Evolutionary conservation across 306 rosid genomes (phyloP).

Genomic region (Castanea crenata): DNA sequence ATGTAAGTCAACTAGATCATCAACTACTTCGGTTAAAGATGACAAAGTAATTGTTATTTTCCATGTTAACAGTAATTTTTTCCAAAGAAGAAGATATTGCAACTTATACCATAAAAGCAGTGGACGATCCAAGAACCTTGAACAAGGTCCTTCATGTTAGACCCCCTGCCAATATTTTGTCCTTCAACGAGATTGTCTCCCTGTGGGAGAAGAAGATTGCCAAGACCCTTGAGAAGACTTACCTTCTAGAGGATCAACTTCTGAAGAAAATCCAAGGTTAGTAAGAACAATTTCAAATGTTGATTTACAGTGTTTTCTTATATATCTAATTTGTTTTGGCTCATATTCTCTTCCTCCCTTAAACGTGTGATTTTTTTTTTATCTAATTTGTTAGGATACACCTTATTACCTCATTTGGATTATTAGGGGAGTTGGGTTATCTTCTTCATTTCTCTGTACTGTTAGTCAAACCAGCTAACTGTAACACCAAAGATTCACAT

Average conservation of each 20-base stretch:
- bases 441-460: background rate
- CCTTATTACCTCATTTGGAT: background rate
- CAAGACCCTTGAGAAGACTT: conserved; percentile 32
- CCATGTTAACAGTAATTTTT: conserved; percentile 26
- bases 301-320: background rate
- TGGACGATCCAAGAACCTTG: conserved; percentile 41
- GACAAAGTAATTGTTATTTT: background rate
- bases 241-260: conserved; percentile 37
- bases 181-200: conserved; percentile 28
- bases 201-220: conserved; percentile 52
- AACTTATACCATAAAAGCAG: conserved; percentile 32
- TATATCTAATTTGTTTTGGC: too few relatives aligned
- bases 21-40: too few relatives aligned
- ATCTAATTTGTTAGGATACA: background rate
- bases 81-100: conserved; percentile 39
- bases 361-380: too few relatives aligned
- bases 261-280: conserved; percentile 40
- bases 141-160: conserved; percentile 38
- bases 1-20: background rate
- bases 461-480: too few relatives aligned
- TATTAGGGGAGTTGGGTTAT: too few relatives aligned
- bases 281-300: background rate
- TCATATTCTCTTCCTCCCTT: too few relatives aligned
- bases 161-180: conserved; percentile 38
- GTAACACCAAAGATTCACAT: too few relatives aligned